Conservation (phyloP, 2,329 filamentous ascomycete genomes). For the Sphaerulina populicola region DNA sequence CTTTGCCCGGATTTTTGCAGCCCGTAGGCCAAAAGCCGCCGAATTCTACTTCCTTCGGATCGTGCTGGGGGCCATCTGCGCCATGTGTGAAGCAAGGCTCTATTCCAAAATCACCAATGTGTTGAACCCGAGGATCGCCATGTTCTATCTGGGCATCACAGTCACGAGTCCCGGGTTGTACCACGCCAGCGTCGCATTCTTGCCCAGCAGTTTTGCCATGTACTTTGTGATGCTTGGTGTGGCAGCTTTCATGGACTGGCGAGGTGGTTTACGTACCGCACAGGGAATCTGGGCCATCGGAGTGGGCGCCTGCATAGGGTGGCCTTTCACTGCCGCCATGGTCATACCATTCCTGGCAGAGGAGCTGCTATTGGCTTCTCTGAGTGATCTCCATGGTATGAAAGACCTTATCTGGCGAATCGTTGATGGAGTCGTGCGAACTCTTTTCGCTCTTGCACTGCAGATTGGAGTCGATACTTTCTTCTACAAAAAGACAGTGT, state of each 20-base stretch:
- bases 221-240: slow-evolving; percentile 81
- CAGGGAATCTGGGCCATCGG: slow-evolving; percentile 87
- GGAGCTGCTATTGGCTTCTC: slow-evolving; percentile 52
- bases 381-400: slow-evolving; percentile 32
- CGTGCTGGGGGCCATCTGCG: slow-evolving; percentile 65
- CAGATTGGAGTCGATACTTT: slow-evolving; percentile 72
- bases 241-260: slow-evolving; percentile 85
- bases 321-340: slow-evolving; percentile 86
- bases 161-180: slow-evolving; percentile 85
- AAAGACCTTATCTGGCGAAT: slow-evolving; percentile 56
- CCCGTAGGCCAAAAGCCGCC: slow-evolving; percentile 38
- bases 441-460: slow-evolving; percentile 57
- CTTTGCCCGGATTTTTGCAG: slow-evolving; percentile 24
- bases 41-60: slow-evolving; percentile 87
- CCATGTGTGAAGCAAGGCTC: slow-evolving; percentile 71
- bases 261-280: slow-evolving; percentile 67
- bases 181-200: slow-evolving; percentile 74
- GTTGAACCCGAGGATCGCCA: slow-evolving; percentile 72
- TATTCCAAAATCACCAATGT: slow-evolving; percentile 68
- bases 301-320: slow-evolving; percentile 74
- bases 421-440: slow-evolving; percentile 58
- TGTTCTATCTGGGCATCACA: slow-evolving; percentile 72
- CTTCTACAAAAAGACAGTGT: slow-evolving; percentile 70
- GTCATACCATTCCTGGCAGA: slow-evolving; percentile 73
- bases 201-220: slow-evolving; percentile 96